phyloP scores from a whole-genome alignment of 2,329 filamentous ascomycete genomes.

The Colletotrichum somersetense region DNA sequence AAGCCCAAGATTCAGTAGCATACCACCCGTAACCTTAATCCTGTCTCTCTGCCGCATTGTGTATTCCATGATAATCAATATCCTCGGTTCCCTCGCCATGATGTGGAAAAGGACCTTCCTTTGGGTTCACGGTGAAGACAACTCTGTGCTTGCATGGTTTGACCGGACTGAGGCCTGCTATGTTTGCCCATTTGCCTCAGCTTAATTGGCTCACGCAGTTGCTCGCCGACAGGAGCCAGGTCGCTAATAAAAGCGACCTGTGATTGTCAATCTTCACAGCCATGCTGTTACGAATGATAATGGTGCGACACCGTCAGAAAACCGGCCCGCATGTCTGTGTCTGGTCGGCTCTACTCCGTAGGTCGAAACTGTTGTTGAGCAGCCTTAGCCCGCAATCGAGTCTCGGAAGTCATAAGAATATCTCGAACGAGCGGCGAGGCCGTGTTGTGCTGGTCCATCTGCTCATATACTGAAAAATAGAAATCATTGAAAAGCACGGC shows the following conservation, averaged over 20 bases:
- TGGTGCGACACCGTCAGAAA: not conserved
- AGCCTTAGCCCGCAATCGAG: not conserved
- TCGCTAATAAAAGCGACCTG: not conserved
- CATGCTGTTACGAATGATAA: not conserved
- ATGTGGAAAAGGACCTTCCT: not conserved
- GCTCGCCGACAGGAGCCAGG: not conserved
- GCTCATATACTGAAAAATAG: not conserved
- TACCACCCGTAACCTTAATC: not conserved
- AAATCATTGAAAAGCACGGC: not conserved
- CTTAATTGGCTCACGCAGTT: not conserved
- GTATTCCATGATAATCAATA: not conserved
- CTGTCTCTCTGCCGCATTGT: not conserved
- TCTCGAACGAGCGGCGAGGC: not conserved
- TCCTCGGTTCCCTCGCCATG: not conserved
- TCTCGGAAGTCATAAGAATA: not conserved
- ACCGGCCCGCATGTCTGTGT: not conserved
- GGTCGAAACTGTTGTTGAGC: not conserved
- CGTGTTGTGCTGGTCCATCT: not conserved
- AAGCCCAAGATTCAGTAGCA: not conserved
- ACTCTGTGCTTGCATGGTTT: not conserved
- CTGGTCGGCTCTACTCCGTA: not conserved
- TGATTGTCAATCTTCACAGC: not conserved
- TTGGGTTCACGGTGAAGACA: not conserved
- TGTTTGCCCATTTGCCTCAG: not conserved
- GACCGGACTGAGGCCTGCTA: not conserved